Evolutionary conservation across 164 flowering plant species (phyloP).

Genomic region (Echeveria elegans): DNA sequence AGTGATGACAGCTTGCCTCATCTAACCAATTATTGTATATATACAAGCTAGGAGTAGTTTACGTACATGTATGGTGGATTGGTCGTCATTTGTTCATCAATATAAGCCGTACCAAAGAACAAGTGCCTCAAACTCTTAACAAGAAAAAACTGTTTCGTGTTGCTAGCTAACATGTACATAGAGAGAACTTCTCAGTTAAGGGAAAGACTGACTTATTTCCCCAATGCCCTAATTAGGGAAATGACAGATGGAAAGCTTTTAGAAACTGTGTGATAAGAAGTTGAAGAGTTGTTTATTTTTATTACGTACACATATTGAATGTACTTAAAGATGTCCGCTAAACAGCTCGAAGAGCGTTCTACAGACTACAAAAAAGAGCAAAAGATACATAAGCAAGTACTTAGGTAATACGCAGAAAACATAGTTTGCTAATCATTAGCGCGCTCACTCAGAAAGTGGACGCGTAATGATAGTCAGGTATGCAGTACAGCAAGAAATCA

Average conservation of each 20-base stretch:
- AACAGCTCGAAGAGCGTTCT: not conserved
- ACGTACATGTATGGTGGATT: no score
- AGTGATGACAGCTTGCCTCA: not conserved
- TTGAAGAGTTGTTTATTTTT: not conserved
- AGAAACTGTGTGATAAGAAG: not conserved
- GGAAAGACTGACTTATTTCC: no score
- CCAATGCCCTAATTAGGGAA: no score
- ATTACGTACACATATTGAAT: not conserved
- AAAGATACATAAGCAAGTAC: not conserved
- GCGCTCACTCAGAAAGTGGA: not conserved
- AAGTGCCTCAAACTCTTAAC: not conserved
- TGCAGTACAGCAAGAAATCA: constrained; percentile 2
- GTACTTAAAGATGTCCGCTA: not conserved
- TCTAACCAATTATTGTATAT: not conserved
- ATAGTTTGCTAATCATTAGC: constrained; percentile 3
- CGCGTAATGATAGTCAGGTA: not conserved
- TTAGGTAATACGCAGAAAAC: not conserved
- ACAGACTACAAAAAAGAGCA: not conserved
- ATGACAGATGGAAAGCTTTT: no score
- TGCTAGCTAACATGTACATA: not conserved
- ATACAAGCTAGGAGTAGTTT: not conserved
- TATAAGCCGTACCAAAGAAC: constrained; percentile 4
- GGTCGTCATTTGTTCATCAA: no score
- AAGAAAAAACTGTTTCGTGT: not conserved
- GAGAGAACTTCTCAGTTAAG: not conserved